Evolutionary conservation across 73 alveolate genomes (phyloP), one percentile per base, ranked within the genome.

Genomic region (Stentor coeruleus): DNA sequence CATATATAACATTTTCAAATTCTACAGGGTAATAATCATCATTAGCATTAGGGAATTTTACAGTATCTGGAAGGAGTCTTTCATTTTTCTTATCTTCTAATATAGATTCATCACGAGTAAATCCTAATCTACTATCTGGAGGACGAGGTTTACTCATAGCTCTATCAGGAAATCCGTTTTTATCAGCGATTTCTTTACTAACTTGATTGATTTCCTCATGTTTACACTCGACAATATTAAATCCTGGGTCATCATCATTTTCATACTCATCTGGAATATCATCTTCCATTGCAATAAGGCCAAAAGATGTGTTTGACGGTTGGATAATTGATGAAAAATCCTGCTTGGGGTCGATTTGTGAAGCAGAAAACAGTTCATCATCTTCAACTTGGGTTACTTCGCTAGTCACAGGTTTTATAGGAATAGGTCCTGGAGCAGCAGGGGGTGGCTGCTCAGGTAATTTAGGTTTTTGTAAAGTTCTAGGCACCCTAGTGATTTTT

Each of bases 211-310:
- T 93, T 82, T 97, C 93, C 81, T 89, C 93, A 88, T 96, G 97
- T 57, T 93, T 94, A 59, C 95, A 97, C 79, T 91, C 98, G 87
- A 88, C 91, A 39, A 92, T 85, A 75, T 92, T 98, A 84, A 95
- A 97, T 38, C 99, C 99, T 2, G 98, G 97, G 77, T 97, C 99
- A 81, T 97, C 99, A 89, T 97, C 98, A 83, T 97, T 98, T n/a
- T 79, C 89, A 82, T 97, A 97, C 85, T 95, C 98, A 83, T 95
- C 99, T n/a, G 87, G 89, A 58, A 82, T n/a, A n/a, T 15, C 26
- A 15, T 55, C 72, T 55, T n/a, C 72, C 72, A 55, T 55, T n/a
- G 20, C 15, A 55, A 15, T 55, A 15, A 15, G 72, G 72, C n/a
- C n/a, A n/a, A n/a, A n/a, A n/a, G n/a, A n/a, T n/a, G n/a, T n/a